Base-by-base conservation (phyloP, 805 yeast genomes). In the Candida jianshihensis region DNA sequence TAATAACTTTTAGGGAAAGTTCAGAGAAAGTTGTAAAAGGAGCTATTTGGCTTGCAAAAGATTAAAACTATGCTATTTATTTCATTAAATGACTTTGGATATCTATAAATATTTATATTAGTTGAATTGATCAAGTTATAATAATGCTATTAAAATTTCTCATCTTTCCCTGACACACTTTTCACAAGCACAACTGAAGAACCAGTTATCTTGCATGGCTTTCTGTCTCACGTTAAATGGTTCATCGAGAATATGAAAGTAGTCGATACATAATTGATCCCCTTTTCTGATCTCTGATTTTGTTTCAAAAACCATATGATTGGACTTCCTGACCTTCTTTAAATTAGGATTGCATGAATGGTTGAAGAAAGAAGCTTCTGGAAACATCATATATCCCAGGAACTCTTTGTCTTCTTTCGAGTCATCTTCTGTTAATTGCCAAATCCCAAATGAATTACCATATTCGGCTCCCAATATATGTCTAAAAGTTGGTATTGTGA, bases 371-470 rank as follows among this genome's bases (percentile, higher is more conserved):
- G 86, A 79, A 0, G 80, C 84, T 20, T 70, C 67, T 1, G 85
- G 82, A 39, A 65, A 73, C 3, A 79, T 65, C 26, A 73, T 68
- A 43, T 75, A 75, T 0, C 87, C 87, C 34, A 77, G 62, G 44
- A 70, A 76, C 39, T 75, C 81, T 37, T 56, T 53, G 26, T 67
- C 68, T 40, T 73, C 81, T 10, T 56, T 46, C 2, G 61, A 61
- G 4, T 52, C 57, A 6, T 45, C 56, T 3, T 59, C 44, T 13
- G 63, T 55, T 6, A 47, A 54, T 33, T 78, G 74, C 82, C 85
- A 77, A 17, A 78, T 74, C 1, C 86, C 86, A 54, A 79, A 79
- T 1, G 85, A 79, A 49, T 79, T 79, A 13, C 81, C 79, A 34
- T 76, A 70, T 44, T 78, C 81, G 27, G 69, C 59, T 2, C 85